These are phyloP conservation scores for Pythium monospermum DNA, from an alignment of 352 stramenopile species.

Conservation along the genomic window DNA sequence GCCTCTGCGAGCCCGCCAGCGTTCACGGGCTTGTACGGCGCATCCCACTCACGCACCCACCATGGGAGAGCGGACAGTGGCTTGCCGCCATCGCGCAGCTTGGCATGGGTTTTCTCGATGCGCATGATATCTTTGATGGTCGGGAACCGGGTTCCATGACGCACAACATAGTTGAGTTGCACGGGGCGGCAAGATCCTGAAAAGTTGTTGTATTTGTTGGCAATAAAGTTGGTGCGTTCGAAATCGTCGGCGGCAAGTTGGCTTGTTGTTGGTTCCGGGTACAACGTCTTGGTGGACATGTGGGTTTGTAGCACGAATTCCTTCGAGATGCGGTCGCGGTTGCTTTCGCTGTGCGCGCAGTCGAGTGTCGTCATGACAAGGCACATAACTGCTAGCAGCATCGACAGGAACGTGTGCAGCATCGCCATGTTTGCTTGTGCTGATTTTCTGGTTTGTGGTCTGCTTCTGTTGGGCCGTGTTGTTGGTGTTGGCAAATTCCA, in stretches of 20 bases:
- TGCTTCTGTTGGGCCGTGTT: not conserved
- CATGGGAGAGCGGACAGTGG: not conserved
- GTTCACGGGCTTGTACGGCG: constrained; percentile 38
- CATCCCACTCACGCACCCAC: constrained; percentile 48
- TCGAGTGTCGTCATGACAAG: not conserved
- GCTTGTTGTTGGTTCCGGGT: constrained; percentile 25
- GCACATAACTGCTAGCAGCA: not conserved
- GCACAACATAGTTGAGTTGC: constrained; percentile 76
- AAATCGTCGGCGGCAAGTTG: constrained; percentile 1
- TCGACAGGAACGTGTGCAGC: not conserved
- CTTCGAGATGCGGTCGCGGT: not conserved
- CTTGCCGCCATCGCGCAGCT: constrained; percentile 20
- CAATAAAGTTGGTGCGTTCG: not conserved
- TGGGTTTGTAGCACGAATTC: constrained; percentile 36
- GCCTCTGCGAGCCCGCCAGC: constrained; percentile 48
- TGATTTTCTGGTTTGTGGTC: no score
- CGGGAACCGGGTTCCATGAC: constrained; percentile 73
- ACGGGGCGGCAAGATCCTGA: constrained; percentile 32
- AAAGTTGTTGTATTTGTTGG: not conserved
- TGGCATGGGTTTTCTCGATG: constrained; percentile 37
- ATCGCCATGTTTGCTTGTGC: no score
- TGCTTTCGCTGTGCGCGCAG: constrained; percentile 1
- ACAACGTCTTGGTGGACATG: constrained; percentile 83
- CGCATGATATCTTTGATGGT: constrained; percentile 73
- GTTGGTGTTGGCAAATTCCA: not conserved